A percentile compares a stretch with the other conserved stretches of the same genome.
These are phyloP conservation scores for Dichotomocladium elegans DNA, from an alignment of 371 early-diverging fungal species.

Conservation along the genomic window DNA sequence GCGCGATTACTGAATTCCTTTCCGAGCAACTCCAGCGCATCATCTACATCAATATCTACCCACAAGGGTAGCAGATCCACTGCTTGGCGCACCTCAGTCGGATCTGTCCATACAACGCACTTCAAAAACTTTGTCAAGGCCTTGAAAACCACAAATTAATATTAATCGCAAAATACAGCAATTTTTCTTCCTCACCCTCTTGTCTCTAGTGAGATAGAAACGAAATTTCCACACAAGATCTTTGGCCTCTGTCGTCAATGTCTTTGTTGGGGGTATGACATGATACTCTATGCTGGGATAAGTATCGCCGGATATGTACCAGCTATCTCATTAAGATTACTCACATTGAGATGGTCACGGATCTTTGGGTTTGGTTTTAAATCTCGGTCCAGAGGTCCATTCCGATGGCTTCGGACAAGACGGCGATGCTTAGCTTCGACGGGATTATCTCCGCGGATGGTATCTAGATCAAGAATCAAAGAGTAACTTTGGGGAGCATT, in stretches of 20 bases:
- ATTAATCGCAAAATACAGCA: too few relatives aligned
- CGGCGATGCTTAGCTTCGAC: constrained; percentile 96
- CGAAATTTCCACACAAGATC: constrained; percentile 96
- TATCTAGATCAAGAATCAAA: constrained; percentile 66
- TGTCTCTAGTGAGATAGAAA: constrained; percentile 88
- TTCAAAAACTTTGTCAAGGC: constrained; percentile 95
- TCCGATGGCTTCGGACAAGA: constrained; percentile 86
- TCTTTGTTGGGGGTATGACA: constrained; percentile 88
- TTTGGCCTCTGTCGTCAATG: constrained; percentile 81
- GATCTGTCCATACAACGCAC: constrained; percentile 94
- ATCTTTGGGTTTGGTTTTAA: constrained; percentile 93
- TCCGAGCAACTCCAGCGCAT: constrained; percentile 91
- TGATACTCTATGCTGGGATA: constrained; percentile 74
- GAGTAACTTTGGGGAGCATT: constrained; percentile 25
- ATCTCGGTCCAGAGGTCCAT: constrained; percentile 87
- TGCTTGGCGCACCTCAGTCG: constrained; percentile 88
- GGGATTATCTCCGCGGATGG: constrained; percentile 79
- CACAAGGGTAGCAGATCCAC: constrained; percentile 81
- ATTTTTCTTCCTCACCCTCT: constrained; percentile 69
- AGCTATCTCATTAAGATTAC: not conserved
- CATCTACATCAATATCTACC: constrained; percentile 91
- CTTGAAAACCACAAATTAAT: constrained; percentile 24
- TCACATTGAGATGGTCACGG: constrained; percentile 88
- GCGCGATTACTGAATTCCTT: constrained; percentile 77
- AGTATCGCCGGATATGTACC: too few relatives aligned